A percentile compares a stretch with the other conserved stretches of the same genome.
Conservation (phyloP, 495 filamentous ascomycete genomes). For the Neurospora sp. region DNA sequence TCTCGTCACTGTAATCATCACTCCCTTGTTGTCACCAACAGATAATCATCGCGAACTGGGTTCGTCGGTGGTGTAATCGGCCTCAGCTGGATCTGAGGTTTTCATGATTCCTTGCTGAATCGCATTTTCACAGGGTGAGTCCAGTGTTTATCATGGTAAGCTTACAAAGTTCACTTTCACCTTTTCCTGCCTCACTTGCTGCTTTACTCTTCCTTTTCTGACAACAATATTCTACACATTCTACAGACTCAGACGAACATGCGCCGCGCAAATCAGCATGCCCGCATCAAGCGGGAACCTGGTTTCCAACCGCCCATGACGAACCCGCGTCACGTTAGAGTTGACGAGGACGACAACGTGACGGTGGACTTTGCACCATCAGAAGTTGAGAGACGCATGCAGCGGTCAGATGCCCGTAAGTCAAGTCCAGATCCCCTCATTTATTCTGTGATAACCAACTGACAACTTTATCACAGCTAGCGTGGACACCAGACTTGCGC, state of each 20-base stretch:
- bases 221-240: background rate
- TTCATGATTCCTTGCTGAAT: background rate
- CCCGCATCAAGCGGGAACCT: constrained; percentile 4
- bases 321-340: background rate
- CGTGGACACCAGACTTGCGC: constrained; percentile 9
- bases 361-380: background rate
- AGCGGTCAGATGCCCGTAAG: constrained; percentile 21
- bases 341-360: background rate
- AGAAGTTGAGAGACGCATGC: background rate
- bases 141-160: background rate
- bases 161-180: background rate
- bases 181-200: background rate
- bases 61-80: background rate
- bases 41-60: background rate
- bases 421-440: background rate
- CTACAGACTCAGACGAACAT: background rate
- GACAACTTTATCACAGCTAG: constrained; percentile 13
- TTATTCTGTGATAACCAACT: background rate
- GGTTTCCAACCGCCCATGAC: background rate
- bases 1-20: background rate
- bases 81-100: background rate
- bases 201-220: background rate
- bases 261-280: background rate
- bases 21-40: background rate
- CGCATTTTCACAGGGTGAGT: background rate